Conservation (phyloP, 2,329 filamentous ascomycete genomes). For the Ophiostoma tasmaniense region DNA sequence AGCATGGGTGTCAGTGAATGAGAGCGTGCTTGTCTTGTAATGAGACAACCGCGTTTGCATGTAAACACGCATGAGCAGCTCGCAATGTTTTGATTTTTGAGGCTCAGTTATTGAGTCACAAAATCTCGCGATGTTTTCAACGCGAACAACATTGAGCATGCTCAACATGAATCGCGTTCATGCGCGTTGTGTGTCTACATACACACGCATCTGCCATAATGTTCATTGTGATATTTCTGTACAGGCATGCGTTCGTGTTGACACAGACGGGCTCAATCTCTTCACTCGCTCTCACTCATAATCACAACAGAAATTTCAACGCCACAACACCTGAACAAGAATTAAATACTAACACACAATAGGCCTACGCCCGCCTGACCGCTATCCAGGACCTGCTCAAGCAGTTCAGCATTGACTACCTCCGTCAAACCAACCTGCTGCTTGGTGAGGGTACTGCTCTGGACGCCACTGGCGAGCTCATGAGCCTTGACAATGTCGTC, state of each 20-base stretch:
- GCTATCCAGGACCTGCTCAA: slow-evolving; percentile 73
- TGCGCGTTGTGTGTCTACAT: background rate
- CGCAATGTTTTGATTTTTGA: background rate
- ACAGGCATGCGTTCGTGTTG: background rate
- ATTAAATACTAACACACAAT: slow-evolving; percentile 11
- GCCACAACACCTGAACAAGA: too few species aligned
- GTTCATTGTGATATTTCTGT: background rate
- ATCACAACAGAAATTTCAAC: too few species aligned
- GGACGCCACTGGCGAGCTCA: slow-evolving; percentile 39
- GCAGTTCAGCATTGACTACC: slow-evolving; percentile 72
- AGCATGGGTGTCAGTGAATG: too few species aligned
- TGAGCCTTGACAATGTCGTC: slow-evolving; percentile 44
- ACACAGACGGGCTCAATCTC: background rate
- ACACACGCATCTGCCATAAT: background rate
- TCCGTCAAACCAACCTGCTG: slow-evolving; percentile 79
- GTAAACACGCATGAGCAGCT: background rate
- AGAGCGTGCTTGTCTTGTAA: background rate
- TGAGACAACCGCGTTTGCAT: background rate
- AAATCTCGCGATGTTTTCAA: background rate
- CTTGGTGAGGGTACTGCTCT: slow-evolving; percentile 49
- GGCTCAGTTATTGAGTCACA: background rate
- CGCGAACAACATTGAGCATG: background rate
- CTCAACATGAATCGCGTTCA: background rate
- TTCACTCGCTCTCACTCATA: background rate
- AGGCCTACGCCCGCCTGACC: slow-evolving; percentile 71